phyloP scores from a whole-genome alignment of 2,329 filamentous ascomycete genomes.

The Trichophyton verrucosum region DNA sequence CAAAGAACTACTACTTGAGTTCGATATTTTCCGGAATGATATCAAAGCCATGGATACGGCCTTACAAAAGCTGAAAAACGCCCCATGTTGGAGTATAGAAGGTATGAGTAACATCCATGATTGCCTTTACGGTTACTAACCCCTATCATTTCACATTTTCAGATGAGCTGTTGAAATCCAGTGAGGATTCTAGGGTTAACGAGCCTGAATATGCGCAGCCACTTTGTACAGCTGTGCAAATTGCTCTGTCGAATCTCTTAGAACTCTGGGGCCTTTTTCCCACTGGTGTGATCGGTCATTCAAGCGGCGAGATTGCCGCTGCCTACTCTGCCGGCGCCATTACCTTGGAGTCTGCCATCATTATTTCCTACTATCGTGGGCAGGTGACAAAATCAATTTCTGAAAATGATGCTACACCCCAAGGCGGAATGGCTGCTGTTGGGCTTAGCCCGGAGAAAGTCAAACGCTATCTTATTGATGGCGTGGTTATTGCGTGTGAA shows the following conservation, averaged over 20 bases:
- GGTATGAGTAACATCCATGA: background rate
- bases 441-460: constrained; percentile 5
- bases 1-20: background rate
- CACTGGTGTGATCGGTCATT: constrained; percentile 21
- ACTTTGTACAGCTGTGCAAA: constrained; percentile 21
- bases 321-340: constrained; percentile 20
- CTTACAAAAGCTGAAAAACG: background rate
- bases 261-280: constrained; percentile 18
- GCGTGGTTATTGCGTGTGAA: constrained; percentile 22
- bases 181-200: constrained; percentile 13
- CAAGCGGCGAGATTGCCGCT: constrained; percentile 24
- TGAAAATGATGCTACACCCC: background rate
- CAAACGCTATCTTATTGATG: constrained; percentile 7
- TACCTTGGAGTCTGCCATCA: constrained; percentile 12
- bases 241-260: constrained; percentile 21
- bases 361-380: constrained; percentile 16
- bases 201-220: constrained; percentile 21
- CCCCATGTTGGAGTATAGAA: background rate
- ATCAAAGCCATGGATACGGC: background rate
- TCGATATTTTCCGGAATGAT: background rate
- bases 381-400: background rate
- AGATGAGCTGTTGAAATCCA: background rate
- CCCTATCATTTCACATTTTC: background rate
- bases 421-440: constrained; percentile 14
- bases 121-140: background rate